Base-by-base conservation (phyloP, 371 early-diverging fungal genomes). In the Lichtheimia hyalospora region DNA sequence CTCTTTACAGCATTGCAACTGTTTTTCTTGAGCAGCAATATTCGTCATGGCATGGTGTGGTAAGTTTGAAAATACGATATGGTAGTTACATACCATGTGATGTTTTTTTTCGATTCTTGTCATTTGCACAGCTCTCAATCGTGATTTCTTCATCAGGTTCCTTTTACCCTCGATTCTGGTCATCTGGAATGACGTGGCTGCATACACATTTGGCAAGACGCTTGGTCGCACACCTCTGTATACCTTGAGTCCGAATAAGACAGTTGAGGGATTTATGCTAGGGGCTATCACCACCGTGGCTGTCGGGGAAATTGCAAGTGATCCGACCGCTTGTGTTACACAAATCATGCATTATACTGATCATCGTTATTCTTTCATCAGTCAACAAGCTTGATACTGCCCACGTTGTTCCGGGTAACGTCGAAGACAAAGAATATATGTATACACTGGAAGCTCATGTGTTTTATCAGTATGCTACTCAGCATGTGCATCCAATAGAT, bases 231-330 rank as follows among this genome's bases (percentile, higher is more conserved):
- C 95, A n/a, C 96, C 89, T 7, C 81, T 99, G 40, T 97, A 95
- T 64, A 83, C 86, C 63, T 78, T 99, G 8, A 92, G 92, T 64
- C 99, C 99, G n/a, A 99, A 99, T 70, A 99, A 99, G 85, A 99
- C 99, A 16, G 91, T 96, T 75, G 99, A 99, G 74, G 99, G 99
- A 3, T 99, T 98, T 68, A 75, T 98, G 43, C 98, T 99, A 56
- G 99, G 91, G 21, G 88, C 91, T 61, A 57, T 99, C 24, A 82
- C 84, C 61, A 99, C 99, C 3, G 61, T 93, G 57, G 66, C 92
- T 43, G 91, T 94, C 69, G 96, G 92, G 34, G 34, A 34, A 34
- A 34, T 6, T 86, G 34, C 34, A 34, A 34, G 34, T 34, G 34
- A 34, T 34, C 34, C 34, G 6, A 34, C 34, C 34, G 34, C 34